A percentile compares a stretch with the other conserved stretches of the same genome.
phyloP scores from a whole-genome alignment of 495 filamentous ascomycete genomes.

The Opeltia flavorubescens region DNA sequence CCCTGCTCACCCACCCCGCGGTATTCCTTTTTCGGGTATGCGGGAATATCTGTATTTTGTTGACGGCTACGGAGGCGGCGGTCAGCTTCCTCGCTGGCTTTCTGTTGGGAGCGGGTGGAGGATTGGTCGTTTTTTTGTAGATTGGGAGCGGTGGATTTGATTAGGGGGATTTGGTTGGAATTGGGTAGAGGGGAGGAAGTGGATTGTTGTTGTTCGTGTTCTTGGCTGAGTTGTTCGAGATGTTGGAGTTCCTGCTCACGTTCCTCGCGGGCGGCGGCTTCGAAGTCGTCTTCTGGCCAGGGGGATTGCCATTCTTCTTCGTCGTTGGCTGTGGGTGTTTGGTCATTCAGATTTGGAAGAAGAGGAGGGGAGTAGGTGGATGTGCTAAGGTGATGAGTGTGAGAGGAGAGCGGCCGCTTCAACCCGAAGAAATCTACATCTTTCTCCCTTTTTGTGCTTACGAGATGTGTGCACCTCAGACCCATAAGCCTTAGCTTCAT shows the following conservation, averaged over 20 bases:
- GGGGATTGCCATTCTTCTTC: constrained; percentile 47
- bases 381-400: background rate
- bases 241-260: constrained; percentile 50
- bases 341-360: background rate
- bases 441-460: constrained; percentile 64
- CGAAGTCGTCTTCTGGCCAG: constrained; percentile 56
- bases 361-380: background rate
- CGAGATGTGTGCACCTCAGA: constrained; percentile 70
- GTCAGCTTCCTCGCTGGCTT: constrained; percentile 15
- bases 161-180: no score
- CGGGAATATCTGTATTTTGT: constrained; percentile 32
- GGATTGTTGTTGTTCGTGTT: constrained; percentile 21
- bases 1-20: background rate
- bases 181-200: background rate
- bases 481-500: constrained; percentile 83
- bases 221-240: constrained; percentile 49
- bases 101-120: constrained; percentile 2
- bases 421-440: constrained; percentile 70
- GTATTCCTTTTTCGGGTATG: constrained; percentile 22
- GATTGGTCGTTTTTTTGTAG: constrained; percentile 1
- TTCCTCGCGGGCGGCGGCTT: constrained; percentile 49
- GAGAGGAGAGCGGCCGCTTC: background rate
- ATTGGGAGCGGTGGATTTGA: no score
- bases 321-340: background rate
- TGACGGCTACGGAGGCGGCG: constrained; percentile 29